A percentile compares a stretch with the other conserved stretches of the same genome.
These are phyloP conservation scores for Epichloe gansuensis DNA, from an alignment of 2,329 filamentous ascomycete genomes.

Conservation along the genomic window DNA sequence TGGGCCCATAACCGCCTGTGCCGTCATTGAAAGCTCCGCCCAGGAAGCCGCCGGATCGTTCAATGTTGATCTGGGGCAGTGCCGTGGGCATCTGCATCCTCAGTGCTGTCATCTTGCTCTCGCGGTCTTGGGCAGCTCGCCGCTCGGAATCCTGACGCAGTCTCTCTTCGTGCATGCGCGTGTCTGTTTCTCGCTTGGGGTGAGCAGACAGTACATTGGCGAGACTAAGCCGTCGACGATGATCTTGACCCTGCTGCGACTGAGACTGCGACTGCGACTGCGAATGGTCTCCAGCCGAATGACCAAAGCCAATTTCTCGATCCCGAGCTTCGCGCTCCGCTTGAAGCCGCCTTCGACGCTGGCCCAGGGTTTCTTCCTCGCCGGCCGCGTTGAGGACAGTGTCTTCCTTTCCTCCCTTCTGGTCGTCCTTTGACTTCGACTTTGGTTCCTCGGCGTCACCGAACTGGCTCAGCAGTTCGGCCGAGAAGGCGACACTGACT, in stretches of 20 bases:
- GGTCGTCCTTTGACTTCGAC: conserved; percentile 13
- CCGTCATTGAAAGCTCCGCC: conserved; percentile 44
- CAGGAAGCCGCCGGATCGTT: conserved; percentile 32
- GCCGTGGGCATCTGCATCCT: conserved; percentile 36
- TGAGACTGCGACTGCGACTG: conserved; percentile 9
- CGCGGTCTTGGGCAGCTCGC: conserved; percentile 28
- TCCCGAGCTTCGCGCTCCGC: conserved; percentile 53
- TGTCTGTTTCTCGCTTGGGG: conserved; percentile 26
- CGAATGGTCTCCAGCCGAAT: conserved; percentile 11
- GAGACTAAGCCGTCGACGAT: conserved; percentile 33
- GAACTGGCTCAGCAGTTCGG: conserved; percentile 55
- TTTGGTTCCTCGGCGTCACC: conserved; percentile 35
- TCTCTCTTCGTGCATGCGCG: conserved; percentile 28
- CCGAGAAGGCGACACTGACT: conserved; percentile 53
- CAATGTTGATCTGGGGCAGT: conserved; percentile 19
- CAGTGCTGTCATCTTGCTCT: conserved; percentile 35
- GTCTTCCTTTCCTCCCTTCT: conserved; percentile 30
- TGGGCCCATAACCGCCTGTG: conserved; percentile 23
- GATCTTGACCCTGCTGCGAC: conserved; percentile 10
- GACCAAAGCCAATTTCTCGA: conserved; percentile 34
- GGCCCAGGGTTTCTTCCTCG: conserved; percentile 67
- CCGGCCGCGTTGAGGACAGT: conserved; percentile 9
- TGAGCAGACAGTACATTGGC: conserved; percentile 43
- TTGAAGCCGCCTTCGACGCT: conserved; percentile 61
- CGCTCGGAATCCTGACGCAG: conserved; percentile 28